Conservation (phyloP, 495 filamentous ascomycete species). For the Penicillium daleae region DNA sequence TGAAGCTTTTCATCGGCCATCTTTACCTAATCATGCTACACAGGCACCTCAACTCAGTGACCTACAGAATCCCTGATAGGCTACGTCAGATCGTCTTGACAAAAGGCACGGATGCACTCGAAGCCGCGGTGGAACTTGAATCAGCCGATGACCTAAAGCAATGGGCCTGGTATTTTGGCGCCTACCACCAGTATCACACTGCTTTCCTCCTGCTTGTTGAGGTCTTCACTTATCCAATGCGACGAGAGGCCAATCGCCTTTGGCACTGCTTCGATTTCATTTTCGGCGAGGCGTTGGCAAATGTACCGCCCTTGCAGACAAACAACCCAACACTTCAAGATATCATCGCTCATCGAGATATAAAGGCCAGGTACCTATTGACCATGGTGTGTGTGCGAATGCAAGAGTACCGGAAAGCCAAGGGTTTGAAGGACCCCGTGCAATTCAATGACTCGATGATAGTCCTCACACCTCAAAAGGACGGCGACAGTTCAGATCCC, state of each 20-base stretch:
- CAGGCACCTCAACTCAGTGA: conserved; percentile 9
- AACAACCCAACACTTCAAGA: neutral
- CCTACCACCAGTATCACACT: neutral
- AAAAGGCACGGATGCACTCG: conserved; percentile 35
- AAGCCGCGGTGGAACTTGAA: conserved; percentile 37
- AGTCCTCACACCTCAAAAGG: neutral
- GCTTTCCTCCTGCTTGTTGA: neutral
- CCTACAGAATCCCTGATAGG: conserved; percentile 30
- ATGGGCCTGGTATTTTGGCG: conserved; percentile 1
- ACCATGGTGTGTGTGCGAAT: neutral
- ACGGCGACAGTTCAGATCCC: neutral
- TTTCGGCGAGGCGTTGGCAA: neutral
- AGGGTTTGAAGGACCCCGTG: neutral
- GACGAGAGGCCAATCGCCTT: neutral
- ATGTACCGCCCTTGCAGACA: neutral
- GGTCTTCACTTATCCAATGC: neutral
- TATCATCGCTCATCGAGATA: neutral
- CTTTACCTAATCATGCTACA: conserved; percentile 18
- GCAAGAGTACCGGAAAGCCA: neutral
- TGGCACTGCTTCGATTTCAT: neutral
- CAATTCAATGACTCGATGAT: neutral
- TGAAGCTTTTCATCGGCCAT: conserved; percentile 6
- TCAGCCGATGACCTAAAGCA: conserved; percentile 17
- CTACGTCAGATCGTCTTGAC: conserved; percentile 34
- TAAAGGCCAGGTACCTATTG: neutral